A percentile compares a stretch with the other conserved stretches of the same genome.
Evolutionary conservation across 805 yeast genomes (phyloP).

Genomic region (Ogataea saltuana): DNA sequence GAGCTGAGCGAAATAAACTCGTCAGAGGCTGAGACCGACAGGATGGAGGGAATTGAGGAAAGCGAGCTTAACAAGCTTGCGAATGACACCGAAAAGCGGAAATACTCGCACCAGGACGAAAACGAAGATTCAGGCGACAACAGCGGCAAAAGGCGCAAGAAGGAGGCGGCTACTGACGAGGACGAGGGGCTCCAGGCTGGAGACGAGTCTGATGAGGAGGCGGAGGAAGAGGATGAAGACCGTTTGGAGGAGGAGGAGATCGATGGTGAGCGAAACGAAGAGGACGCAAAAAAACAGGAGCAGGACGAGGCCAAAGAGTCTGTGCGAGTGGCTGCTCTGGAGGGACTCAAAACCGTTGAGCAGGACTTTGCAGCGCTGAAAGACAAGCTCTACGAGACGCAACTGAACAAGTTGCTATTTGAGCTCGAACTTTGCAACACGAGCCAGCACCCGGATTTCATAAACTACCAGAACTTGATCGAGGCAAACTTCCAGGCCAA

Average conservation of each 20-base stretch:
- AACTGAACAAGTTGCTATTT: slow-evolving; percentile 69
- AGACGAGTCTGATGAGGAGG: slow-evolving; percentile 28
- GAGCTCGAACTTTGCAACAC: slow-evolving; percentile 84
- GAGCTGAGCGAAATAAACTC: slow-evolving; percentile 37
- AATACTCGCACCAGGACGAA: no score
- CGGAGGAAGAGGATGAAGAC: slow-evolving; percentile 24
- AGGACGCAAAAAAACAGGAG: slow-evolving; percentile 23
- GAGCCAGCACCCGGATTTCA: slow-evolving; percentile 90
- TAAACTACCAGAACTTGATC: slow-evolving; percentile 67
- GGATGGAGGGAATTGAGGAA: slow-evolving; percentile 63
- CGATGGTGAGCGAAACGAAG: slow-evolving; percentile 31
- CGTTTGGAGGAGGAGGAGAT: slow-evolving; percentile 31
- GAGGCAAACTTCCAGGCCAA: slow-evolving; percentile 74
- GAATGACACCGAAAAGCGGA: slow-evolving; percentile 40
- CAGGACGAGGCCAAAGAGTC: slow-evolving; percentile 38
- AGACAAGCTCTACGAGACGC: slow-evolving; percentile 83
- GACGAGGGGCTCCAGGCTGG: slow-evolving; percentile 21
- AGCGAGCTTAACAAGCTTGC: slow-evolving; percentile 49
- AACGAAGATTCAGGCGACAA: slow-evolving; percentile 17
- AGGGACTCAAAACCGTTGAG: slow-evolving; percentile 77
- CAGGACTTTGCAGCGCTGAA: slow-evolving; percentile 82
- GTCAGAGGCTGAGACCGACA: slow-evolving; percentile 92
- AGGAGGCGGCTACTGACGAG: slow-evolving; percentile 13
- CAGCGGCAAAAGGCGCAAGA: slow-evolving; percentile 12
- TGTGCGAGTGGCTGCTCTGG: slow-evolving; percentile 62